Conservation (phyloP, 495 filamentous ascomycete genomes). For the Cudoniella acicularis region DNA sequence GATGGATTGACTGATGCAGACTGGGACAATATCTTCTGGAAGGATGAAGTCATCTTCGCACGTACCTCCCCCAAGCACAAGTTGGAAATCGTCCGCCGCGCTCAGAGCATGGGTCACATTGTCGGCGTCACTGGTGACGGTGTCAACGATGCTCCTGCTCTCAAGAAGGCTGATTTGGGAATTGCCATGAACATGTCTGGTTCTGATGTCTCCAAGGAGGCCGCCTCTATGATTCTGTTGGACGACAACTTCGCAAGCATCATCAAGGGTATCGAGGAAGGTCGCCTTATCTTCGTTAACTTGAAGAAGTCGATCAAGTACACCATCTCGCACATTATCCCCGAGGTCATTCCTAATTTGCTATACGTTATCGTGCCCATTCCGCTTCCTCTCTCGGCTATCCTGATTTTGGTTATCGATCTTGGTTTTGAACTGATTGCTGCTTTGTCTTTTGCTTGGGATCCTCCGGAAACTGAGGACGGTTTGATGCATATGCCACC, state of each 20-base stretch:
- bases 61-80: conserved; percentile 84
- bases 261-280: conserved; percentile 65
- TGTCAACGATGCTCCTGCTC: conserved; percentile 80
- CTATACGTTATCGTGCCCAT: conserved; percentile 36
- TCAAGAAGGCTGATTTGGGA: conserved; percentile 79
- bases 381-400: conserved; percentile 31
- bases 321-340: conserved; percentile 30
- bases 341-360: conserved; percentile 36
- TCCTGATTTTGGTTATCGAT: conserved; percentile 37
- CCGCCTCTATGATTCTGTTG: conserved; percentile 74
- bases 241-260: conserved; percentile 80
- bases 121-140: conserved; percentile 93
- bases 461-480: conserved; percentile 23
- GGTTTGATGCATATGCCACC: conserved; percentile 31
- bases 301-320: conserved; percentile 53
- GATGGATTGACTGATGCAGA: conserved; percentile 28
- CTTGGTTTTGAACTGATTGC: conserved; percentile 33
- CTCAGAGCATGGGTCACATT: conserved; percentile 79
- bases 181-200: conserved; percentile 77
- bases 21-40: conserved; percentile 42
- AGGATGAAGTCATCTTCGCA: conserved; percentile 70
- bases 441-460: conserved; percentile 30
- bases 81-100: conserved; percentile 65
- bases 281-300: conserved; percentile 62
- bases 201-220: conserved; percentile 84